phyloP scores from a whole-genome alignment of 129 eudicot genomes.

The Lonicera japonica region DNA sequence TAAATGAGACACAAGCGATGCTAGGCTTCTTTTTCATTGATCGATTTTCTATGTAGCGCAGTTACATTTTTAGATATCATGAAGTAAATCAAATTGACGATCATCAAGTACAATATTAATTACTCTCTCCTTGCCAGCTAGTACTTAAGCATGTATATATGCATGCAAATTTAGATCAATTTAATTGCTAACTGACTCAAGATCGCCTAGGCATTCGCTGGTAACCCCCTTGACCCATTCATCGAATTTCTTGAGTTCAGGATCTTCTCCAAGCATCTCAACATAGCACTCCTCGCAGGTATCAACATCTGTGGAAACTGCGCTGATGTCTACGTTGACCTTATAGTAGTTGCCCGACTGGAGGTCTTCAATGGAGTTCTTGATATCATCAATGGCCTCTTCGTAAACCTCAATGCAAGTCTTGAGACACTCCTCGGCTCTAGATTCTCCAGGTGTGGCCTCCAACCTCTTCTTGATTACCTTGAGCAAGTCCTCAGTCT shows the following conservation, averaged over 20 bases:
- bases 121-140: no score
- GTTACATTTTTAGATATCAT: no score
- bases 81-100: no score
- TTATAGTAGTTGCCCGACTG: slow-evolving; percentile 16
- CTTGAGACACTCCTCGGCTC: slow-evolving; percentile 14
- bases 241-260: slow-evolving; percentile 30
- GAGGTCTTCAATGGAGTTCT: slow-evolving; percentile 19
- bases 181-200: background rate
- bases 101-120: no score
- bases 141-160: no score
- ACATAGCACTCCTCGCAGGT: slow-evolving; percentile 31
- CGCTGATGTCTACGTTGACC: slow-evolving; percentile 33
- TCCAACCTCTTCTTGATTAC: slow-evolving; percentile 18
- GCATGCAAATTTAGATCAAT: no score
- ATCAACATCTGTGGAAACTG: slow-evolving; percentile 21
- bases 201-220: slow-evolving; percentile 27
- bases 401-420: slow-evolving; percentile 31
- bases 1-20: no score
- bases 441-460: slow-evolving; percentile 5
- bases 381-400: slow-evolving; percentile 28
- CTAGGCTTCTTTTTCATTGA: no score
- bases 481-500: slow-evolving; percentile 13
- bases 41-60: no score
- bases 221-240: slow-evolving; percentile 41
- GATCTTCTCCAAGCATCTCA: slow-evolving; percentile 25